Evolutionary conservation across 31 red algal genomes (phyloP), one percentile per base, ranked within the genome.

Genomic region (Odonthalia washingtoniensis): DNA sequence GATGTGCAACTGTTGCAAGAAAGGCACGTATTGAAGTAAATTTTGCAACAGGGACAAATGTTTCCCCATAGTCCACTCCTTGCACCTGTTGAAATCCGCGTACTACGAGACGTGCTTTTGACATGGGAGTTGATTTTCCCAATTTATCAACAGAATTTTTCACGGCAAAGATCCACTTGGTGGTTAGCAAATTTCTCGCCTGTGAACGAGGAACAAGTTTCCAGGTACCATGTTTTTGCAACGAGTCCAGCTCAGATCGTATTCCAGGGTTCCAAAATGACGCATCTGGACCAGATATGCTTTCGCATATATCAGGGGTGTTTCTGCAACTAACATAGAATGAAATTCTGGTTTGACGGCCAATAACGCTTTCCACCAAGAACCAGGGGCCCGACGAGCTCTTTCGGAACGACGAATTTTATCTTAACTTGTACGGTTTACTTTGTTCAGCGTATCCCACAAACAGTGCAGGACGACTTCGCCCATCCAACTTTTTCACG

Each of bases 21-120:
- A 89, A 26, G 76, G 65, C 40, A 2, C 86, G 75, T 32, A 89
- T 65, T 1, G 86, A 80, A 17, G 84, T 80, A 30, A 80, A 67
- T 38, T 70, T 78, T 35, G 69, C 74, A 24, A 89, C 86, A 43
- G 86, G 86, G 60, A 76, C 86, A 33, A 65, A 69, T 31, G 74
- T 89, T 32, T 82, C 78, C 9, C 39, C 46, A 53, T 75, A 91
- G 39, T 83, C 79, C 2, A 82, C 66, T 14, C 72, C 80, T 72
- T 89, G 34, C 31, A 80, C 38, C 57, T 70, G 86, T 57, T 57
- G 49, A 40, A 42, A 75, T 40, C 41, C 37, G 33, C 72, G 28
- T 38, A 40, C 4, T 26, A 37, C 36, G 33, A 37, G 4, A 42
- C 37, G 12, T 28, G 31, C 72, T 42, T 42, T 75, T 3, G 21